Base-by-base conservation (phyloP, 768 basidiomycete species). In the Lentinula sp. region DNA sequence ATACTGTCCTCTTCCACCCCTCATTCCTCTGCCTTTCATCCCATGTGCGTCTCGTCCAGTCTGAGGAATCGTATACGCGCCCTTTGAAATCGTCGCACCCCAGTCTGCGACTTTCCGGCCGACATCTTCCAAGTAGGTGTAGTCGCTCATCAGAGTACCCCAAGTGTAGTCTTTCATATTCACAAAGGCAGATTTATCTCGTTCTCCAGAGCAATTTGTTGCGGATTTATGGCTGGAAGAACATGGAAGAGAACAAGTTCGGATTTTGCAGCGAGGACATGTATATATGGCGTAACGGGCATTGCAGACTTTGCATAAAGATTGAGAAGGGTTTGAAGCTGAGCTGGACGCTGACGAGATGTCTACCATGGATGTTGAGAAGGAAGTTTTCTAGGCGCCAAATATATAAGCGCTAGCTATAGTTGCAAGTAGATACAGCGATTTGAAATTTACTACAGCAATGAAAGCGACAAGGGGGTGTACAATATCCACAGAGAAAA, bases 141-240 rank as follows among this genome's bases (percentile, higher is more conserved):
- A 97, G 73, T 97, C 95, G 66, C 87, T 82, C 86, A 93, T 89
- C 86, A 96, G 88, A 31, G 83, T 80, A 8, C 92, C 91, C 84
- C 90, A 93, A 4, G 84, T 82, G 68, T 93, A 96, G 65, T 84
- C 69, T 66, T 91, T 93, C 85, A 95, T 88, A 11, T 89, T 83
- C 15, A 94, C 84, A 69, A 86, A 92, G 2, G 80, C 80, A 0
- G 77, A 84, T 67, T 86, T 87, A 74, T 94, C 80, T 59, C 92
- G 86, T 62, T 84, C 76, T 10, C 92, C 93, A 0, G 83, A 80
- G 69, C 92, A 94, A 13, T 79, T 78, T 15, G 76, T 78, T 15
- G 70, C 63, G 10, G 75, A 65, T 70, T 93, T 94, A 76, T 94
- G 92, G n/a, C 74, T 66, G 6, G 72, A 73, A 7, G 89, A 86